phyloP scores from a whole-genome alignment of 345 rosid species.

The Eucalyptus fibrosa region DNA sequence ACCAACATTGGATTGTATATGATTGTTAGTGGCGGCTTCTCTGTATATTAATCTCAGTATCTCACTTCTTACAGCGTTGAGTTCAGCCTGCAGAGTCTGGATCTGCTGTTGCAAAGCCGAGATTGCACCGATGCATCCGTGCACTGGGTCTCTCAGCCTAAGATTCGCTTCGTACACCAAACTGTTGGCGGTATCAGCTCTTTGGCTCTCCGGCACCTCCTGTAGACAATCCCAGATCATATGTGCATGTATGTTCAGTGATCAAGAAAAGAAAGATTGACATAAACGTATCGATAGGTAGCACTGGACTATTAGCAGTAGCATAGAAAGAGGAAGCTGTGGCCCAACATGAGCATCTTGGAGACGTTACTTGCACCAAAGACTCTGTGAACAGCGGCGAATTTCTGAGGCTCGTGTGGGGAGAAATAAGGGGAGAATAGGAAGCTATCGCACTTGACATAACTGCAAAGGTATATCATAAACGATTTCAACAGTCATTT shows the following conservation, averaged over 20 bases:
- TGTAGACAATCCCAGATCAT: not conserved
- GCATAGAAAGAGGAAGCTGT: not conserved
- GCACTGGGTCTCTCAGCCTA: constrained; percentile 70
- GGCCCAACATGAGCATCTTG: constrained; percentile 50
- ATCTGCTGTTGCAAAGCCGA: constrained; percentile 63
- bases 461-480: constrained; percentile 69
- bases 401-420: constrained; percentile 65
- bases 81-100: constrained; percentile 40
- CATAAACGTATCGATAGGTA: not conserved
- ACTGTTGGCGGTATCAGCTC: constrained; percentile 69
- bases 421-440: constrained; percentile 59
- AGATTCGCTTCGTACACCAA: constrained; percentile 62
- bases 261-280: not conserved
- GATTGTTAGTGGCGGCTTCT: constrained; percentile 16
- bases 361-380: constrained; percentile 82
- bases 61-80: constrained; percentile 43
- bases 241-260: not conserved
- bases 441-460: constrained; percentile 66
- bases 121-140: constrained; percentile 68
- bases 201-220: constrained; percentile 60
- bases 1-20: not conserved
- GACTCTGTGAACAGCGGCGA: constrained; percentile 68
- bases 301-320: not conserved
- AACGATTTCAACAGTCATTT: constrained; percentile 60
- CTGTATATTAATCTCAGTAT: constrained; percentile 42